These are phyloP conservation scores for Elaeis guineensis DNA, from an alignment of 176 grass and related monocot species.

Conservation along the genomic window DNA sequence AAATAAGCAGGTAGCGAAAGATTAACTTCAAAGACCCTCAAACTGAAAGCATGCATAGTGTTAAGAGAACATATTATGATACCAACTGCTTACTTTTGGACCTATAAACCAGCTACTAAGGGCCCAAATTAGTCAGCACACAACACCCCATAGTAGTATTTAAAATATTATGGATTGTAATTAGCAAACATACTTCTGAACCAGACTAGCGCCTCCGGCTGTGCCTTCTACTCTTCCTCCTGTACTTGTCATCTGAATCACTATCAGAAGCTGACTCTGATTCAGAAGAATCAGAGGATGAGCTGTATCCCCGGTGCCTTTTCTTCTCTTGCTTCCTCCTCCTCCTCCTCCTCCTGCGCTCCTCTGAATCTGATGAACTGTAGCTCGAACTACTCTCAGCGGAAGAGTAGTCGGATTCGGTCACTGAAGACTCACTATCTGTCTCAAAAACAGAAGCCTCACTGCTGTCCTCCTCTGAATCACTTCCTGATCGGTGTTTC, in stretches of 20 bases:
- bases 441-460: conserved; percentile 66
- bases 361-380: conserved; percentile 57
- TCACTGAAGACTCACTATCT: conserved; percentile 40
- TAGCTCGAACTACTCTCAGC: conserved; percentile 53
- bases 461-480: conserved; percentile 44
- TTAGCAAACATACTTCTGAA: too few species aligned
- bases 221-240: conserved; percentile 40
- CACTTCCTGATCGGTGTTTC: conserved; percentile 32
- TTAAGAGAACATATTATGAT: too few species aligned
- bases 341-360: conserved; percentile 32
- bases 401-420: conserved; percentile 41
- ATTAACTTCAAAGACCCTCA: too few species aligned
- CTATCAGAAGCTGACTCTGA: conserved; percentile 35
- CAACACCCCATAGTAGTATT: too few species aligned
- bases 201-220: conserved; percentile 17
- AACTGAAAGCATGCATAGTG: too few species aligned
- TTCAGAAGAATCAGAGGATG: conserved; percentile 42
- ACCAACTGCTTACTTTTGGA: too few species aligned
- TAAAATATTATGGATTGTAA: too few species aligned
- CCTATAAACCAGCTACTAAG: too few species aligned
- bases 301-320: conserved; percentile 29
- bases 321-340: conserved; percentile 55
- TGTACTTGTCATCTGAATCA: conserved; percentile 52
- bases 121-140: too few species aligned
- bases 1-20: too few species aligned